Conservation (phyloP, 1,284 basidiomycete genomes). For the Austroboletus rostrupii region DNA sequence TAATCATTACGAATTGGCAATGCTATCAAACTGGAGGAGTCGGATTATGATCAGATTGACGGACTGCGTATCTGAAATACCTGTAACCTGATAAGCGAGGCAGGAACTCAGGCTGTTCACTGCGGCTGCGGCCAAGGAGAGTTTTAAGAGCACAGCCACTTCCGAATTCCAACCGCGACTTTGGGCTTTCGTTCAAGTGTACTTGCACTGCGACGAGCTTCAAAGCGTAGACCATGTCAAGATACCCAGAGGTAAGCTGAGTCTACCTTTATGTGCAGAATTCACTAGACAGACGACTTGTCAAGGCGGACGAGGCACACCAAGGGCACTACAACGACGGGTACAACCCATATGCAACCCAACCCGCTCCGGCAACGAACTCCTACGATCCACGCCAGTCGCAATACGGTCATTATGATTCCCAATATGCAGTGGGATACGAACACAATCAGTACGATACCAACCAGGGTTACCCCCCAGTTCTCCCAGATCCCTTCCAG, state of each 20-base stretch:
- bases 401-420: slow-evolving; percentile 13
- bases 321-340: slow-evolving; percentile 55
- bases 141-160: slow-evolving; percentile 16
- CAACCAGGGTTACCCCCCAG: slow-evolving; percentile 19
- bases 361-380: slow-evolving; percentile 13
- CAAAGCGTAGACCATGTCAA: slow-evolving; percentile 34
- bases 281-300: slow-evolving; percentile 4
- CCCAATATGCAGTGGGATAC: slow-evolving; percentile 18
- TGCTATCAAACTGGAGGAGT: too few species aligned
- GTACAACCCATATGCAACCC: slow-evolving; percentile 40
- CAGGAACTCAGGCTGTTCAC: slow-evolving; percentile 7
- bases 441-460: slow-evolving; percentile 28
- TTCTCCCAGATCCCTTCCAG: slow-evolving; percentile 22
- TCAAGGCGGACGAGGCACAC: slow-evolving; percentile 54
- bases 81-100: neutral
- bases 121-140: slow-evolving; percentile 16
- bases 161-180: neutral
- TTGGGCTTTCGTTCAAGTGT: slow-evolving; percentile 1
- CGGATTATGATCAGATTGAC: too few species aligned
- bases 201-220: neutral
- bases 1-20: too few species aligned
- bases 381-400: slow-evolving; percentile 24
- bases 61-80: neutral
- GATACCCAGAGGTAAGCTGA: slow-evolving; percentile 38
- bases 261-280: neutral